A percentile compares a stretch with the other conserved stretches of the same genome.
Conservation (phyloP, 164 flowering plant species). For the Stephania japonica region DNA sequence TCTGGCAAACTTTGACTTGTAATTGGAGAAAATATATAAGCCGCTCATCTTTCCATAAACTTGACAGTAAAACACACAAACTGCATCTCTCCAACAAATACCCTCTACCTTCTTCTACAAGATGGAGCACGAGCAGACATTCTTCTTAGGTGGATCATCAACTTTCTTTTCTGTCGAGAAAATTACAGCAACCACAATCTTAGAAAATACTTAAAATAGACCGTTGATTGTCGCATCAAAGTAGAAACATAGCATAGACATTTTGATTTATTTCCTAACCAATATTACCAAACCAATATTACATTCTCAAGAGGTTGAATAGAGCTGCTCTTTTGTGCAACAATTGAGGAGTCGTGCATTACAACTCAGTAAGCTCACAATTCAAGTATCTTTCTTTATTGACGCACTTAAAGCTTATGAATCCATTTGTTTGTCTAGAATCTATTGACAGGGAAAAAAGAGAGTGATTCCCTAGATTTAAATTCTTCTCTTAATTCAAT, state of each 20-base stretch:
- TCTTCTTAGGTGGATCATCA: constrained; percentile 48
- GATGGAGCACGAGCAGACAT: constrained; percentile 48
- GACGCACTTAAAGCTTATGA: too few relatives aligned
- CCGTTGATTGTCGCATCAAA: neutral
- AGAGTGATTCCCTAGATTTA: too few relatives aligned
- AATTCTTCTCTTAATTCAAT: too few relatives aligned
- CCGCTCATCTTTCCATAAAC: neutral
- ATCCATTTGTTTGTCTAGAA: too few relatives aligned
- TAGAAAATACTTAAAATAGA: neutral
- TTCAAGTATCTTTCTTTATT: too few relatives aligned
- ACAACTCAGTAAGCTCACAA: too few relatives aligned
- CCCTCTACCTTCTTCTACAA: constrained; percentile 19
- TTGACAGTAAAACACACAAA: neutral
- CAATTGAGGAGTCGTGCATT: too few relatives aligned
- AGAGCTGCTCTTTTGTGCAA: too few relatives aligned
- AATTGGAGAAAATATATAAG: neutral
- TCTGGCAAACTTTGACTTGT: neutral
- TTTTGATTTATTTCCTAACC: neutral
- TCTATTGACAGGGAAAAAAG: too few relatives aligned
- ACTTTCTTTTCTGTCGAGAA: constrained; percentile 47
- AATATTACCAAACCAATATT: too few relatives aligned
- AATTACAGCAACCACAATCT: neutral
- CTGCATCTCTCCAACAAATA: neutral
- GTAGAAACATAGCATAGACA: neutral
- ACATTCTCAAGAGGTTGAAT: too few relatives aligned